A percentile compares a stretch with the other conserved stretches of the same genome.
phyloP scores from a whole-genome alignment of 768 basidiomycete species.

The Lactifluus piperatus region DNA sequence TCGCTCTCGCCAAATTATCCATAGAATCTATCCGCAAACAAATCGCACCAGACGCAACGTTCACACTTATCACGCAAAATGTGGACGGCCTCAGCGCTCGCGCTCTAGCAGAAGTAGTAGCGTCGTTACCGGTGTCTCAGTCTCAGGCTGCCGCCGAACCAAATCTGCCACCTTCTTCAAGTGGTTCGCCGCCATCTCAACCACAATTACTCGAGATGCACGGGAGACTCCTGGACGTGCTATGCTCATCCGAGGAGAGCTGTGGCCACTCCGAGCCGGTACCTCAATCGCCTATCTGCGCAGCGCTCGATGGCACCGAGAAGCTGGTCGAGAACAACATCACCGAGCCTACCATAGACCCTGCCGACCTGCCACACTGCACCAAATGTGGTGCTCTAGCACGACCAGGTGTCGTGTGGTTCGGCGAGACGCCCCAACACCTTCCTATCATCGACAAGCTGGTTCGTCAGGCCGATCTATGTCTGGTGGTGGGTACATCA shows the following conservation, averaged over 20 bases:
- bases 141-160: too few species aligned
- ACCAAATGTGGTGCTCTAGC: constrained; percentile 26
- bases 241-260: constrained; percentile 33
- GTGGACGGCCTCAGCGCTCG: constrained; percentile 45
- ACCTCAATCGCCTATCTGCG: constrained; percentile 36
- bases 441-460: constrained; percentile 25
- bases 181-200: constrained; percentile 5
- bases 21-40: constrained; percentile 30
- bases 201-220: constrained; percentile 47
- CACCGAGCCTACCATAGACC: constrained; percentile 23
- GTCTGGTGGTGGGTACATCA: constrained; percentile 34
- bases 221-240: constrained; percentile 45
- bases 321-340: constrained; percentile 1
- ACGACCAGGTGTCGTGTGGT: constrained; percentile 38
- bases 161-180: too few species aligned
- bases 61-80: constrained; percentile 52
- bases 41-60: constrained; percentile 35
- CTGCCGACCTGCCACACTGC: constrained; percentile 29
- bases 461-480: constrained; percentile 28
- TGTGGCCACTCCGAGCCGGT: constrained; percentile 38
- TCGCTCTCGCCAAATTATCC: constrained; percentile 39
- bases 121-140: neutral
- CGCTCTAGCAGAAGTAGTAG: constrained; percentile 27
- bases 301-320: constrained; percentile 38
- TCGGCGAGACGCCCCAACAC: constrained; percentile 29